Percentiles rank a stretch among this genome's conserved stretches.
These are phyloP conservation scores for Mucuna pruriens DNA, from an alignment of 306 rosid genomes.

Conservation along the genomic window DNA sequence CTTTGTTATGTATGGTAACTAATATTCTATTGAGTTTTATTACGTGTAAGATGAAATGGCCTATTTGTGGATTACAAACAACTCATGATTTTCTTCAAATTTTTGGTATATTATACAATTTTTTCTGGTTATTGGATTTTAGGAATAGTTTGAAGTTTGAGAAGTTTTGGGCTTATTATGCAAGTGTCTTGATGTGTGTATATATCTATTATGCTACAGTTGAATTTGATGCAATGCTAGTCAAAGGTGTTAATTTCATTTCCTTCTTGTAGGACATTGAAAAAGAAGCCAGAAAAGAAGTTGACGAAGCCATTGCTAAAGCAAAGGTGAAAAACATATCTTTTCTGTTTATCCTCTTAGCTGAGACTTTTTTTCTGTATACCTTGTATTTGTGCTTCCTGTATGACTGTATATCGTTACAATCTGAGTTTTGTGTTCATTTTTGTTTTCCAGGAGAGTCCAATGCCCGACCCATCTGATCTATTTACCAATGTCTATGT, in stretches of 20 bases:
- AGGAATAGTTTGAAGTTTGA: conserved; percentile 6
- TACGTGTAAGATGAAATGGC: not conserved
- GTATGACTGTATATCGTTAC: not conserved
- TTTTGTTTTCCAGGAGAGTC: conserved; percentile 71
- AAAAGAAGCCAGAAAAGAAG: conserved; percentile 79
- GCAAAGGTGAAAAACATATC: conserved; percentile 72
- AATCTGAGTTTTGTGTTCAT: conserved; percentile 30
- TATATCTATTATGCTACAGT: not conserved
- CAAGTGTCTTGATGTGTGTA: not conserved
- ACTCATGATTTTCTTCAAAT: not conserved
- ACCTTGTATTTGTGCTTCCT: not conserved
- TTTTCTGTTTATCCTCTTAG: conserved; percentile 8
- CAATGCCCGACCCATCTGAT: conserved; percentile 80
- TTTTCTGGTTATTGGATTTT: not conserved
- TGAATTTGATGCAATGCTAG: conserved; percentile 17
- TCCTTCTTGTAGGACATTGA: conserved; percentile 71
- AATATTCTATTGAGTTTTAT: conserved; percentile 15
- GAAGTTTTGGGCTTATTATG: not conserved
- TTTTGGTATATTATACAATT: not conserved
- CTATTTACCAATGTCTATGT: conserved; percentile 70
- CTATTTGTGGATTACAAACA: not conserved
- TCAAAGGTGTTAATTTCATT: conserved; percentile 2
- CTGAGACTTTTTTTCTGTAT: not conserved
- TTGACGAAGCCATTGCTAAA: conserved; percentile 90
- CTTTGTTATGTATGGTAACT: not conserved